Evolutionary conservation across 2,329 filamentous ascomycete genomes (phyloP), one percentile per base, ranked within the genome.

Genomic region (Fragosphaeria purpurea): DNA sequence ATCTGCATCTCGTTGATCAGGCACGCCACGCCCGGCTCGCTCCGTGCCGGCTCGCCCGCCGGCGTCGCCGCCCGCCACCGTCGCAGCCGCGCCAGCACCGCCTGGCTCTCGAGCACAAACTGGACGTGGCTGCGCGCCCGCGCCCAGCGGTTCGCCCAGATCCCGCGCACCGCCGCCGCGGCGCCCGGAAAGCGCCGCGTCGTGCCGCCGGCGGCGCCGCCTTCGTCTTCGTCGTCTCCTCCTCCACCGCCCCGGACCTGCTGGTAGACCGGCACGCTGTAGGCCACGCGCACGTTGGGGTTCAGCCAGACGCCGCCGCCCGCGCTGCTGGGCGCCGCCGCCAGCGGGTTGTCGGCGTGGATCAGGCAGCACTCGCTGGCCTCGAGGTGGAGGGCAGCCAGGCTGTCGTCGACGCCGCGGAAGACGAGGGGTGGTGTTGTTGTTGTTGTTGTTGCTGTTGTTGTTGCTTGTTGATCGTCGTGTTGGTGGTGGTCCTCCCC

Each of bases 301-400:
- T 88, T 88, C 40, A 88, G 61, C 62, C 73, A 88, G 6, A 87
- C 78, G 46, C 84, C 80, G 50, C 69, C 57, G 42, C 57, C 48
- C 42, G 65, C 57, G 38, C 31, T 44, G 30, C 38, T 41, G 41
- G 43, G 30, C 7, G 39, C 11, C 7, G 44, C 35, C 5, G 73
- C 73, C 5, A 81, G 65, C 1, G 77, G 77, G 58, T 87, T 88
- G 59, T 88, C 85, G 3, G 79, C 78, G 61, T 88, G 85, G 50
- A 88, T 80, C 48, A 90, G 75, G 64, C 86, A 90, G 68, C 85
- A 89, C 65, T 90, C 86, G 11, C 80, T 85, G n/a, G 74, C 86
- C 64, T 90, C 86, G 32, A 89, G 70, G 60, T 87, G 84, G 32
- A 69, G 60, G 7, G 64, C 60, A 3, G 79, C 79, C 1, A 91